Conservation (phyloP, 1,284 basidiomycete genomes). For the Ceratobasidium papillatum region DNA sequence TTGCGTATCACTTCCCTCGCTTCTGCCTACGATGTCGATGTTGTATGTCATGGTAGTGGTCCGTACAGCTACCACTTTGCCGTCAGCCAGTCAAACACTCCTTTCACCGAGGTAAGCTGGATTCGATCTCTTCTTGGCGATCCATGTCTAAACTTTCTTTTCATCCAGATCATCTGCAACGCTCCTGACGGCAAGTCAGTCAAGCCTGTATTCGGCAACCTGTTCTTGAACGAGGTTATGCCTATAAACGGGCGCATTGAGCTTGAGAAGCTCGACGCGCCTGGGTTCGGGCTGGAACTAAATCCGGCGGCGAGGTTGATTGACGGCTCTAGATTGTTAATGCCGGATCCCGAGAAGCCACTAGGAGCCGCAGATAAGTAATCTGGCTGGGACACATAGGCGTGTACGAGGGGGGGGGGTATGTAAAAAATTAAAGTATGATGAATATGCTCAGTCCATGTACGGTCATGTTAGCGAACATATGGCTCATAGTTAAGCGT, state of each 20-base stretch:
- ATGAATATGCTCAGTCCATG: too few relatives aligned
- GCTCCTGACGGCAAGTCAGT: conserved; percentile 60
- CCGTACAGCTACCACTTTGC: conserved; percentile 56
- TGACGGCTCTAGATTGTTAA: conserved; percentile 26
- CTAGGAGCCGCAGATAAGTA: conserved; percentile 18
- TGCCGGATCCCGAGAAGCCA: conserved; percentile 23
- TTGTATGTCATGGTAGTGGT: conserved; percentile 62
- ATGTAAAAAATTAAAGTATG: too few relatives aligned
- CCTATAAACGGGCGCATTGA: conserved; percentile 58
- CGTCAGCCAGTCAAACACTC: conserved; percentile 53
- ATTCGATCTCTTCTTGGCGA: conserved; percentile 49
- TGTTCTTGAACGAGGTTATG: conserved; percentile 61
- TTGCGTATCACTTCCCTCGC: conserved; percentile 60
- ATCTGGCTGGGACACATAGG: too few relatives aligned
- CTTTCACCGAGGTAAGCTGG: conserved; percentile 50
- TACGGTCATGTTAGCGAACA: too few relatives aligned
- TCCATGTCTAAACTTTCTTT: neutral
- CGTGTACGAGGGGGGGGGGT: neutral
- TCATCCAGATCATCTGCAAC: conserved; percentile 59
- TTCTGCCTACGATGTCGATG: conserved; percentile 59
- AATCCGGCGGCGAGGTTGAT: conserved; percentile 54
- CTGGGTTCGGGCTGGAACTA: conserved; percentile 61
- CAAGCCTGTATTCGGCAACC: conserved; percentile 60
- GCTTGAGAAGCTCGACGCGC: conserved; percentile 52
- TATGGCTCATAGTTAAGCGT: too few relatives aligned